phyloP scores from a whole-genome alignment of 1,139 yeast genomes.

The Lodderomyces beijingensis region DNA sequence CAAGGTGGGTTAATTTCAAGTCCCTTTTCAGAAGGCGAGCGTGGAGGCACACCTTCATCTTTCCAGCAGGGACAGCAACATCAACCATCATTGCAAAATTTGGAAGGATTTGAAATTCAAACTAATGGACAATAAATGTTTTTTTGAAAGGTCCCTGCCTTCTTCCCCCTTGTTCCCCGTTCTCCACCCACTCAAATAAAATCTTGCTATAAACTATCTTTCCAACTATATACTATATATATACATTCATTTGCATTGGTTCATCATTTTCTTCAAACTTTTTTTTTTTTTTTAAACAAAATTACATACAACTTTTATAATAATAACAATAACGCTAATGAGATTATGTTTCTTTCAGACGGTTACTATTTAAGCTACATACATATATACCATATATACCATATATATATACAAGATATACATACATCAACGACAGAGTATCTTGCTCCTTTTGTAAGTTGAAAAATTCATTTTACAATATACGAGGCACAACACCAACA shows the following conservation, averaged over 20 bases:
- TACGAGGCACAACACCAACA: conserved; percentile 25
- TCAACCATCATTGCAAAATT: conserved; percentile 1
- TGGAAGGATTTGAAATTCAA: conserved; percentile 3
- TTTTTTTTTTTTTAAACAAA: too few species aligned
- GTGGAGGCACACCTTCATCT: background rate
- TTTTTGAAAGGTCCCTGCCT: background rate
- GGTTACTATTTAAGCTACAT: too few species aligned
- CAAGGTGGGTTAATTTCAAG: background rate
- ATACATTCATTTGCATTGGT: too few species aligned
- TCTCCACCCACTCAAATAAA: too few species aligned
- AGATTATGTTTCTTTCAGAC: too few species aligned
- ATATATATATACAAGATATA: conserved; percentile 2
- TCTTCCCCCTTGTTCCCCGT: background rate
- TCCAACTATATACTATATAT: too few species aligned
- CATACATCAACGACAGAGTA: background rate
- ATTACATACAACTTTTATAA: too few species aligned
- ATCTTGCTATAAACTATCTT: too few species aligned
- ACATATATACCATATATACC: conserved; percentile 1
- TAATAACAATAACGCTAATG: too few species aligned
- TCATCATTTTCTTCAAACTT: too few species aligned
- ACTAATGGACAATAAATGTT: background rate
- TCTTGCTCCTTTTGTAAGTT: too few species aligned
- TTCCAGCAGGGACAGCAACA: conserved; percentile 1
- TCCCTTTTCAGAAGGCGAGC: conserved; percentile 1
- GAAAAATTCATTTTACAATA: too few species aligned